Evolutionary conservation across 495 filamentous ascomycete genomes (phyloP), one percentile per base, ranked within the genome.

Genomic region (Friedmanniomyces endolithicus): DNA sequence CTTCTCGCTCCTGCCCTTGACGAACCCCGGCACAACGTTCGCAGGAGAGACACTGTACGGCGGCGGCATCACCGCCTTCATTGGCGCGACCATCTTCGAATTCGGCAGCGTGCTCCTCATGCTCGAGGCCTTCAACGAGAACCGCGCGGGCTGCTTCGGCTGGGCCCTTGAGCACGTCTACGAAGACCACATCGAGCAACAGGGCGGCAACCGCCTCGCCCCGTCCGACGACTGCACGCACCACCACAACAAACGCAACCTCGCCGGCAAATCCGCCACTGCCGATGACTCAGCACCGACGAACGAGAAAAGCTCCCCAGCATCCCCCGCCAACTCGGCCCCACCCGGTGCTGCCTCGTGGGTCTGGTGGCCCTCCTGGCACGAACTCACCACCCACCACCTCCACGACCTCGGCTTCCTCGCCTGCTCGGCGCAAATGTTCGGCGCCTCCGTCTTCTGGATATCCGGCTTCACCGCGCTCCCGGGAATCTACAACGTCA

Each of bases 61-160:
- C 7, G 78, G 37, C 17, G 84, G 84, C 11, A 73, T 84, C 9
- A 81, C 78, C 0, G 83, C 78, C 4, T 82, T 86, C 56, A 73
- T 86, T 24, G 84, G 84, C n/a, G 79, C 80, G 0, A 84, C 80
- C 0, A 67, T 87, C 3, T 86, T 87, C 63, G 80, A 84, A 61
- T 52, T 85, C 17, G 83, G 83, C 0, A 79, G 76, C 54, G 65
- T 87, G 0, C 63, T 87, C 22, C 66, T 87, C 14, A 72, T 87
- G 61, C 64, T 84, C 3, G 85, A 88, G 62, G 83, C 83, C 11
- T 70, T 86, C 4, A 86, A 87, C 65, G 80, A 80, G 53, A 80
- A 82, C 52, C 67, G 76, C 17, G 68, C 75, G 0, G 80, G 78
- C 12, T 87, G 83, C 64, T 86, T 87, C 66, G 84, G 84, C 16